A percentile compares a stretch with the other conserved stretches of the same genome.
phyloP scores from a whole-genome alignment of 371 early-diverging fungal genomes.

The Smittium culicis region DNA sequence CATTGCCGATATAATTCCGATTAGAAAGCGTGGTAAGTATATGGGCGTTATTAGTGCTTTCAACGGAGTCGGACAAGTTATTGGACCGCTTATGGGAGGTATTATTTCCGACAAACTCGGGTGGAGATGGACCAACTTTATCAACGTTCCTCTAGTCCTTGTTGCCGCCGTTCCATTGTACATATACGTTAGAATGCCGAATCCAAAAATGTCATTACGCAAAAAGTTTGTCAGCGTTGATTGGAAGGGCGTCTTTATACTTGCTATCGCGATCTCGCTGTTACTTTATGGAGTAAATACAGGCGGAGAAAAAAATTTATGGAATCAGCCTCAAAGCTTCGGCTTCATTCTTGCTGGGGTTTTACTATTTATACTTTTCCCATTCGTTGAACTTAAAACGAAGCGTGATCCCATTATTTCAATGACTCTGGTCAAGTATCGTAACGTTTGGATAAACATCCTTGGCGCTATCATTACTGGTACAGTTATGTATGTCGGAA shows the following conservation, averaged over 20 bases:
- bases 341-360: conserved; percentile 35
- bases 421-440: conserved; percentile 33
- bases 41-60: conserved; percentile 13
- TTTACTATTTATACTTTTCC: conserved; percentile 28
- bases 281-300: conserved; percentile 44
- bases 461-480: conserved; percentile 32
- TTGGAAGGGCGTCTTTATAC: conserved; percentile 35
- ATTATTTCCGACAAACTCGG: conserved; percentile 12
- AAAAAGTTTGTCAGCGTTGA: conserved; percentile 39
- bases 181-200: conserved; percentile 36
- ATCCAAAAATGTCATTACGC: conserved; percentile 26
- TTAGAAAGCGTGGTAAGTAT: conserved; percentile 27
- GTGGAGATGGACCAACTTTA: conserved; percentile 60
- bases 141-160: conserved; percentile 42
- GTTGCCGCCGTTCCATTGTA: conserved; percentile 33
- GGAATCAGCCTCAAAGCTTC: conserved; percentile 37
- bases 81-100: conserved; percentile 7
- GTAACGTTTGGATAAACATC: conserved; percentile 25
- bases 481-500: conserved; percentile 35
- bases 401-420: conserved; percentile 41
- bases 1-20: conserved; percentile 25
- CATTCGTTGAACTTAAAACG: conserved; percentile 29
- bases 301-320: too few species aligned
- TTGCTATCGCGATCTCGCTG: conserved; percentile 37
- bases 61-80: background rate